phyloP scores from a whole-genome alignment of 2,329 filamentous ascomycete genomes.

The Gnomoniopsis sp. region DNA sequence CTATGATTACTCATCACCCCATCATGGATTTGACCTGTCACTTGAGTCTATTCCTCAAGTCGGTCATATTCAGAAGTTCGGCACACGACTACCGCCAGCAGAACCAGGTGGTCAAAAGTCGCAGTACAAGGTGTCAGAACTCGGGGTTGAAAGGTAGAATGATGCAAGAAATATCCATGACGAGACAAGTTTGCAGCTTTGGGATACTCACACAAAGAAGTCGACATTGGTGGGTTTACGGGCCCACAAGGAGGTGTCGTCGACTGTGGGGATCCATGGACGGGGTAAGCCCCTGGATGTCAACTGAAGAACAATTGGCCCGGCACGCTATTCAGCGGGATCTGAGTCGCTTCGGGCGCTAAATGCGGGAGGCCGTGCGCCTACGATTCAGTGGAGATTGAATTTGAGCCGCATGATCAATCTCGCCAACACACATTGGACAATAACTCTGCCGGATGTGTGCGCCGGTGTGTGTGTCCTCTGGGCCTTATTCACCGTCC shows the following conservation, averaged over 20 bases:
- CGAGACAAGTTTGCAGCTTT: no score
- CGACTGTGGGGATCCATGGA: not conserved
- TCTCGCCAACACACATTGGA: not conserved
- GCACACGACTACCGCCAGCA: no score
- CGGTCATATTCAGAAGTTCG: no score
- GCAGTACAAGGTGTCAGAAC: no score
- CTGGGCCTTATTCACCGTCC: not conserved
- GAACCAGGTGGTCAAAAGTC: no score
- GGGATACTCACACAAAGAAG: no score
- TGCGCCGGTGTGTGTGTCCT: not conserved
- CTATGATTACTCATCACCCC: not conserved
- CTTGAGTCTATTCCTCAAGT: no score
- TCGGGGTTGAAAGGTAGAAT: no score
- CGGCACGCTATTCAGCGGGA: not conserved
- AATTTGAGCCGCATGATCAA: not conserved
- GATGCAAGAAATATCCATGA: no score
- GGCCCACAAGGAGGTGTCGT: not conserved
- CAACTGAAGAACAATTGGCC: not conserved
- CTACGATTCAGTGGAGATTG: not conserved
- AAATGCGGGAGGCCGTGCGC: not conserved
- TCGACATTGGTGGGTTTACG: not conserved
- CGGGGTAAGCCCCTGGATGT: not conserved
- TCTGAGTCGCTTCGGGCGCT: not conserved
- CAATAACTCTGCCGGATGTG: not conserved
- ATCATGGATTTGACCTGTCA: not conserved